Conservation (phyloP, 192 early-diverging fungal genomes). For the Lobulomyces angularis region DNA sequence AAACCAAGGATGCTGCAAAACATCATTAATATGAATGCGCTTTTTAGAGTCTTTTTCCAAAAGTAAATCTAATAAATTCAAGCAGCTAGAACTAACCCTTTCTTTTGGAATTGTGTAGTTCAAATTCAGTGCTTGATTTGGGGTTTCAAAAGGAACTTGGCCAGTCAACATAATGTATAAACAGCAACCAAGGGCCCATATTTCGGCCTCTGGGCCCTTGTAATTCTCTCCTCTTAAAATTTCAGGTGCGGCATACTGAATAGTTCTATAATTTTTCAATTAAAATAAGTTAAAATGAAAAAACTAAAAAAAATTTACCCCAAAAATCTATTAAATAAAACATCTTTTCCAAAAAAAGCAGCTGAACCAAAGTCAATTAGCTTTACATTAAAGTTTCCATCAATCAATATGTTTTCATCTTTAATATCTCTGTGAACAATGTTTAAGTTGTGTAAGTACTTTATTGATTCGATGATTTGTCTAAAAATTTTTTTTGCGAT, state of each 20-base stretch:
- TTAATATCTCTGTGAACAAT: constrained; percentile 45
- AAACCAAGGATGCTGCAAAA: constrained; percentile 44
- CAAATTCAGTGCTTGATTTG: constrained; percentile 9
- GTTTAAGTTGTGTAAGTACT: constrained; percentile 25
- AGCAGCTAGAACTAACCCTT: constrained; percentile 28
- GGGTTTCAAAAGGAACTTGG: constrained; percentile 28
- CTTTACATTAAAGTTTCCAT: constrained; percentile 29
- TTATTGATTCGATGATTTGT: constrained; percentile 23
- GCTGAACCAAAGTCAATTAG: constrained; percentile 47
- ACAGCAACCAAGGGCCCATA: constrained; percentile 46
- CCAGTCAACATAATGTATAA: constrained; percentile 45
- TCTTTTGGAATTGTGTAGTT: constrained; percentile 24
- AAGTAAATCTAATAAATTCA: constrained; percentile 52
- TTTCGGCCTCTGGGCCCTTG: constrained; percentile 34
- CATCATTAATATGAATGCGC: constrained; percentile 50
- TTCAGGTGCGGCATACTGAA: constrained; percentile 42
- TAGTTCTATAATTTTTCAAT: constrained; percentile 11
- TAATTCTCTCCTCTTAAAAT: constrained; percentile 35
- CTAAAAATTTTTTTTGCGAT: constrained; percentile 17
- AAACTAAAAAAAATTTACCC: constrained; percentile 4
- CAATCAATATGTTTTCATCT: constrained; percentile 48
- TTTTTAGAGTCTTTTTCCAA: constrained; percentile 41
- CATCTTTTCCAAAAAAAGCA: constrained; percentile 15
- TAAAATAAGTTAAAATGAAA: background rate
- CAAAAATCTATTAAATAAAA: constrained; percentile 25